Base-by-base conservation (phyloP, 306 rosid genomes). In the Prunus mongolica region DNA sequence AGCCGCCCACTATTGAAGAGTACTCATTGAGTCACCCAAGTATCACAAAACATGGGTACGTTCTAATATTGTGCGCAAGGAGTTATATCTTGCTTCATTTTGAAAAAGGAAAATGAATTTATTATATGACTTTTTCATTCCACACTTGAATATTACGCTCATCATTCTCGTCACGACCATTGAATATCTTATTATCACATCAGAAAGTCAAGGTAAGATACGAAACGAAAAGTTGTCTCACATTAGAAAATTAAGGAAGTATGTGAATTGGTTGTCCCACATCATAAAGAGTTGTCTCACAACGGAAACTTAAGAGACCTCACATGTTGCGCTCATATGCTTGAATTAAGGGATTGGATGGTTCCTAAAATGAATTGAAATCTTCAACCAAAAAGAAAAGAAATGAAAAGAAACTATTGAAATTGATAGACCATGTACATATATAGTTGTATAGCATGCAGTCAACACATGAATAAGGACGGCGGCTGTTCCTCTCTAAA, bases 151-250 rank as follows among this genome's bases (percentile, higher is more conserved):
- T 38, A 38, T 38, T 38, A 2, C 1, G 0, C 2, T 38, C 9
- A 38, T 34, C 2, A 34, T 34, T 34, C 8, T 34, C 6, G 41
- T 34, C 8, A 5, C 8, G 2, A 34, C 41, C 8, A 34, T 34
- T 5, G 8, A 34, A 6, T 34, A 34, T 5, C 0, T 34, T 34
- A 34, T 34, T 34, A 1, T 32, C 1, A 5, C 38, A 38, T 2
- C 0, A 38, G 0, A 38, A 38, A 38, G 0, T 38, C 0, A 6
- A 6, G 44, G 0, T 0, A 38, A 0, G 9, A 38, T 6, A 0
- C 0, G 4, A 34, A 34, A 0, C 1, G 8, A 34, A 34, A 34
- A 0, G 9, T 38, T 38, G 44, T 38, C 0, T 9, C 9, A 38
- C 44, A 1, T 38, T 0, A 7, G 6, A 38, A 38, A 38, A 0